Percentiles rank a stretch among this genome's conserved stretches.
Evolutionary conservation across 257 asterid genomes (phyloP).

Genomic region (Nicotiana tomentosiformis): DNA sequence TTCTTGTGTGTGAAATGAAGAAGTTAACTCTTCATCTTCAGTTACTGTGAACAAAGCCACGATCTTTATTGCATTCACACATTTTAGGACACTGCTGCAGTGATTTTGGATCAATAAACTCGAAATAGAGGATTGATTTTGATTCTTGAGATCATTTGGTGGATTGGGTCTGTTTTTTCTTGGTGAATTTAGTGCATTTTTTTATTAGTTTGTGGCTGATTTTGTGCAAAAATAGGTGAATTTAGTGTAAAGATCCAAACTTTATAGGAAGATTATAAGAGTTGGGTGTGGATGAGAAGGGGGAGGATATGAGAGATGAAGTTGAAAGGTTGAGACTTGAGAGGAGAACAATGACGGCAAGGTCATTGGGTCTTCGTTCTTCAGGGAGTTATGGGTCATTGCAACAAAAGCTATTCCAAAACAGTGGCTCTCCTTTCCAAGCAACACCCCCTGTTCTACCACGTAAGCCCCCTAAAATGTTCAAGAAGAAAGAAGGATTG

Average conservation of each 20-base stretch:
- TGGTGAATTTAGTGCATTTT: constrained; percentile 11
- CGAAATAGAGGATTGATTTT: background rate
- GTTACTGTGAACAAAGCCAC: background rate
- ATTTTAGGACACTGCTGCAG: background rate
- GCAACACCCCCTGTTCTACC: constrained; percentile 38
- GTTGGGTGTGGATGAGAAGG: constrained; percentile 20
- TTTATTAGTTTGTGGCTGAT: background rate
- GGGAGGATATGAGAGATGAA: constrained; percentile 31
- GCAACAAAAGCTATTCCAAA: constrained; percentile 56
- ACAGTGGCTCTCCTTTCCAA: constrained; percentile 47
- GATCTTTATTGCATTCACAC: background rate
- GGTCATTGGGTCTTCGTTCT: constrained; percentile 96
- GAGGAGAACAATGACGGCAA: constrained; percentile 73
- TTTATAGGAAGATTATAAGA: background rate
- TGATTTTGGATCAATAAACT: background rate
- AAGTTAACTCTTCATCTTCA: background rate
- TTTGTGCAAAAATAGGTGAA: background rate
- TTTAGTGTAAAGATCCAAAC: background rate
- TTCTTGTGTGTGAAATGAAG: background rate
- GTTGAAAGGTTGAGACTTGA: constrained; percentile 20
- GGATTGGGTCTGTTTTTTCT: constrained; percentile 11
- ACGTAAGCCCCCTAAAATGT: constrained; percentile 70
- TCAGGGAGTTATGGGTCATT: constrained; percentile 97
- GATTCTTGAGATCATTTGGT: constrained; percentile 3
- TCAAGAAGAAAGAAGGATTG: constrained; percentile 73